phyloP scores from a whole-genome alignment of 2,329 filamentous ascomycete genomes.

The Cryphonectria nitschkei region DNA sequence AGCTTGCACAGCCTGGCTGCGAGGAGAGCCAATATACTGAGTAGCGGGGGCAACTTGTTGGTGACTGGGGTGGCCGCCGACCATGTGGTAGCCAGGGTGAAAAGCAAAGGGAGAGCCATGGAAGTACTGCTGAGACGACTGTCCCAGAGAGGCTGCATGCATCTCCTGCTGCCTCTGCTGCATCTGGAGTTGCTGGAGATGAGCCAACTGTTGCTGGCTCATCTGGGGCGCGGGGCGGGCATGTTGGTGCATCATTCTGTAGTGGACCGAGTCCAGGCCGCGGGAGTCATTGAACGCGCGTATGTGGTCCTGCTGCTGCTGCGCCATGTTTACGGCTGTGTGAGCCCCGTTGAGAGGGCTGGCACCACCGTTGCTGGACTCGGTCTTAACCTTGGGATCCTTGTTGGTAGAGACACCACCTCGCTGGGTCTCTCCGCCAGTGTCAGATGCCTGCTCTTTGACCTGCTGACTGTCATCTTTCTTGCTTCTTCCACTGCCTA shows the following conservation, averaged over 20 bases:
- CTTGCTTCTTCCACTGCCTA: not conserved
- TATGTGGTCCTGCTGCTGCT: not conserved
- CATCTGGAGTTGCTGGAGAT: conserved; percentile 4
- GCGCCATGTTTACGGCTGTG: not conserved
- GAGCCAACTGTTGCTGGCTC: conserved; percentile 3
- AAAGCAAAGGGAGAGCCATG: not conserved
- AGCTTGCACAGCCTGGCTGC: not conserved
- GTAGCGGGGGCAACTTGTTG: not conserved
- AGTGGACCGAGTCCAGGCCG: not conserved
- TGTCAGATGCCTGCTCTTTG: not conserved
- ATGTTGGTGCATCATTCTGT: not conserved
- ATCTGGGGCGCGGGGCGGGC: not conserved
- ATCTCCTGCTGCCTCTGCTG: not conserved
- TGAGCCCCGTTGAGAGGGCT: not conserved
- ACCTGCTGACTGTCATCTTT: not conserved
- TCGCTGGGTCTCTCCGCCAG: not conserved
- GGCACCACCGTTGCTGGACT: not conserved
- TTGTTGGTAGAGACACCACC: not conserved
- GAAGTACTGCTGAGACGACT: not conserved
- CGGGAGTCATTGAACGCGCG: not conserved
- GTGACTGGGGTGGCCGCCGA: not conserved
- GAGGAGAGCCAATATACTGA: not conserved
- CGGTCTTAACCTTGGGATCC: not conserved
- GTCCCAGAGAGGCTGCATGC: not conserved
- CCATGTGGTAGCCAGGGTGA: not conserved